Evolutionary conservation across 202 grass and related monocot genomes (phyloP).

Genomic region (Dendrocalamus latiflorus): DNA sequence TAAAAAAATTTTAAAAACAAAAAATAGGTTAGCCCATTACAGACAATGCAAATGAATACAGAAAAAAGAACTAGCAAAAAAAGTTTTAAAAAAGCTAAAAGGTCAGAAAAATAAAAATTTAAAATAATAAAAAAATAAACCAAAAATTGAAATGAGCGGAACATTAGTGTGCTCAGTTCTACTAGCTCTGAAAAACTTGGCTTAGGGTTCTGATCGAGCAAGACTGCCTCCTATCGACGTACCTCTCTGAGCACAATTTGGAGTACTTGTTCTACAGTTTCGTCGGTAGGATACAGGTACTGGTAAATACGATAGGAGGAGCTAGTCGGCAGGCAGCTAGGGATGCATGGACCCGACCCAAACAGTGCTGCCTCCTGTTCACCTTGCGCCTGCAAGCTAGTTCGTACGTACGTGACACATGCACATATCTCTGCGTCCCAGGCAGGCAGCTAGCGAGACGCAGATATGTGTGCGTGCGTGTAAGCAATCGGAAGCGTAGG

Average conservation of each 20-base stretch:
- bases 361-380: neutral
- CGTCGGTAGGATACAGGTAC: neutral
- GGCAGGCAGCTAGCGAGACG: neutral
- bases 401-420: neutral
- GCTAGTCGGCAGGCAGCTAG: neutral
- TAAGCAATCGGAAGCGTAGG: neutral
- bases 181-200: neutral
- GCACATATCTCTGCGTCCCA: neutral
- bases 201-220: too few species aligned
- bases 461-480: neutral
- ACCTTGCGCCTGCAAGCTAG: slow-evolving; percentile 9
- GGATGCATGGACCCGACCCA: neutral
- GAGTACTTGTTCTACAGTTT: neutral
- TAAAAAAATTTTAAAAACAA: too few species aligned
- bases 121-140: too few species aligned
- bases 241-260: too few species aligned
- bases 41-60: too few species aligned
- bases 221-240: too few species aligned
- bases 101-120: too few species aligned
- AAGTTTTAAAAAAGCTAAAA: too few species aligned
- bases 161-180: neutral
- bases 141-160: too few species aligned
- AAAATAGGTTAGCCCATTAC: too few species aligned
- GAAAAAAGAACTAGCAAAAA: too few species aligned
- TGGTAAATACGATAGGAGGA: neutral